Evolutionary conservation across 768 basidiomycete species (phyloP).

Genomic region (Cubamyces lactineus): DNA sequence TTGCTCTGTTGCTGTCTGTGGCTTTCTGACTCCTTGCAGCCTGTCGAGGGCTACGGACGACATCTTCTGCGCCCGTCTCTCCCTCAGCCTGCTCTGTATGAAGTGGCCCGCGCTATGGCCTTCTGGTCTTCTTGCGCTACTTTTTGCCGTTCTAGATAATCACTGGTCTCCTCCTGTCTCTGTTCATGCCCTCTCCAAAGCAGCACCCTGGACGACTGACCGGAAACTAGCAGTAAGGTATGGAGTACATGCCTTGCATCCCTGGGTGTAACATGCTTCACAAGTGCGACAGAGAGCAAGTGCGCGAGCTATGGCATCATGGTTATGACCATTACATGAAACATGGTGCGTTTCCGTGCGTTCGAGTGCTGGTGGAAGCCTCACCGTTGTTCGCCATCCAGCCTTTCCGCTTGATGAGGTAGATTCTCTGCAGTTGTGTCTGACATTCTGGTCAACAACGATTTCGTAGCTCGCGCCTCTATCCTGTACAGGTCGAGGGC

Average conservation of each 20-base stretch:
- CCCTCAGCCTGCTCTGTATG: slow-evolving; percentile 27
- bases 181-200: slow-evolving; percentile 19
- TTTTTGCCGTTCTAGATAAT: slow-evolving; percentile 32
- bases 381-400: slow-evolving; percentile 33
- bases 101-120: slow-evolving; percentile 35
- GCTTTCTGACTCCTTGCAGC: not conserved
- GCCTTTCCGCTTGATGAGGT: slow-evolving; percentile 91
- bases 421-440: slow-evolving; percentile 13
- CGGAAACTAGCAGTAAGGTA: slow-evolving; percentile 35
- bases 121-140: slow-evolving; percentile 32
- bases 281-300: slow-evolving; percentile 54
- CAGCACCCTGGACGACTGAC: slow-evolving; percentile 29
- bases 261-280: not conserved
- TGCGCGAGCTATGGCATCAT: slow-evolving; percentile 85
- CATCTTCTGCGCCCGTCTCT: not conserved
- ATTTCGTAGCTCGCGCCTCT: slow-evolving; percentile 75
- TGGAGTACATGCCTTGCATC: not conserved
- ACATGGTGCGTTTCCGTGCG: slow-evolving; percentile 53
- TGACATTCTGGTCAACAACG: not conserved
- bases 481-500: slow-evolving; percentile 85
- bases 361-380: not conserved
- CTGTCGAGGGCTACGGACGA: not conserved
- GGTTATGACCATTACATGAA: slow-evolving; percentile 90
- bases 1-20: not conserved
- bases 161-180: slow-evolving; percentile 26